Evolutionary conservation across 768 basidiomycete genomes (phyloP).

Genomic region (Serendipita sp.): DNA sequence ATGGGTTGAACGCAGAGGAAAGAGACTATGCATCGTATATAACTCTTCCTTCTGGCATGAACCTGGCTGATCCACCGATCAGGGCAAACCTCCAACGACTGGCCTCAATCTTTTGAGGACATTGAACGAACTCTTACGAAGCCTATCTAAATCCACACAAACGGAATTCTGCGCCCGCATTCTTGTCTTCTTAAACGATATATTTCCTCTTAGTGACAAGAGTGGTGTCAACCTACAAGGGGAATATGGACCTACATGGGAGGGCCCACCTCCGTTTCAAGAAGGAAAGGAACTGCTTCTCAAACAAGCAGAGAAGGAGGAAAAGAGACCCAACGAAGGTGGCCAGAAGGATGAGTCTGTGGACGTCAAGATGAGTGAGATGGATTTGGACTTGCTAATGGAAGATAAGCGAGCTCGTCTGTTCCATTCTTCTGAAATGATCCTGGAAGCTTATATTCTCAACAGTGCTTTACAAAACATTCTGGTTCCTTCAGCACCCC

Average conservation of each 20-base stretch:
- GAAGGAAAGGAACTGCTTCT: conserved; percentile 17
- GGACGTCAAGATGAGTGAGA: conserved; percentile 10
- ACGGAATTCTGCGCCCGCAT: conserved; percentile 84
- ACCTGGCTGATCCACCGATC: neutral
- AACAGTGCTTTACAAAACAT: conserved; percentile 66
- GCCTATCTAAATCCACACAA: conserved; percentile 71
- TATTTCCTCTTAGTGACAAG: conserved; percentile 75
- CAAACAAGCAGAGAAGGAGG: conserved; percentile 19
- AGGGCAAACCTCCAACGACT: conserved; percentile 69
- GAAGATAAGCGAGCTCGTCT: conserved; percentile 48
- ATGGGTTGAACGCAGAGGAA: conserved; percentile 64
- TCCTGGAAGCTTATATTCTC: neutral
- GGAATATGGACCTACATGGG: conserved; percentile 69
- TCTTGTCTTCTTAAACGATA: conserved; percentile 67
- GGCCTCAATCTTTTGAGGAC: conserved; percentile 73
- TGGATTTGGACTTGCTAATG: conserved; percentile 11
- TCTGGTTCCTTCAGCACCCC: conserved; percentile 76
- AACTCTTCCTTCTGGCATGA: neutral
- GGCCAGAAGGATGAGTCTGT: conserved; percentile 14
- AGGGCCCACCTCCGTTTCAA: conserved; percentile 22
- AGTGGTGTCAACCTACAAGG: conserved; percentile 86
- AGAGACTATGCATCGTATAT: conserved; percentile 37
- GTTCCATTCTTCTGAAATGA: conserved; percentile 5
- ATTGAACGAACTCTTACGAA: conserved; percentile 71
- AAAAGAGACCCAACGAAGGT: conserved; percentile 21